Evolutionary conservation across 1,139 yeast species (phyloP), one percentile per base, ranked within the genome.

Genomic region (Wickerhamomyces sp.): DNA sequence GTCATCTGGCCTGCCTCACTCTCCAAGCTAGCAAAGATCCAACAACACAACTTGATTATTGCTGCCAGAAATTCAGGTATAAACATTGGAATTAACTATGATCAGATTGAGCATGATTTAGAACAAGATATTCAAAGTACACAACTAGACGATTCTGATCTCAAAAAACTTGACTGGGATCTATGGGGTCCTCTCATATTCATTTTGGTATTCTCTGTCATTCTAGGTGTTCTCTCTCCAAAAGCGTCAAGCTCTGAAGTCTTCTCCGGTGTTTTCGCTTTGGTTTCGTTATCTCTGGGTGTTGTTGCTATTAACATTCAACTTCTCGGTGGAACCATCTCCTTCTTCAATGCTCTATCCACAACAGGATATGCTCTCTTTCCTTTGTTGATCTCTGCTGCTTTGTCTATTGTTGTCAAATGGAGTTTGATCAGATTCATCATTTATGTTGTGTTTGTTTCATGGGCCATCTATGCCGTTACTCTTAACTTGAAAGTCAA

Each of bases 141-240:
- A 5, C 52, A 58, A n/a, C 35, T 57, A 27, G 58, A 63, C 59
- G 52, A 58, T 49, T 33, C 53, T 3, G 51, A 55, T 3, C 27
- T 57, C 27, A 45, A 66, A 68, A 49, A 73, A 67, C 50, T 67
- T 43, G 93, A 85, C 45, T 87, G 95, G 95, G 95, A 87, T 64
- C 67, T 87, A 43, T 88, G 95, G 95, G 96, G 96, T 0, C 96
- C 96, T 2, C 68, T 88, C 49, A 75, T 87, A 30, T 85, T 88
- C 58, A 81, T 88, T 15, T 69, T 88, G 42, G 64, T 73, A 15
- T 82, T 83, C 52, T 71, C 90, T 7, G 77, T 87, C 39, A 69
- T 57, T 55, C 74, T 62, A 48, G 71, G 75, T 34, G 51, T 71
- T 50, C 53, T 69, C 36, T 71, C 76, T 3, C 70, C 73, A 11